These are phyloP conservation scores for Cornus controversa DNA, from an alignment of 148 eudicot genomes.

Conservation along the genomic window DNA sequence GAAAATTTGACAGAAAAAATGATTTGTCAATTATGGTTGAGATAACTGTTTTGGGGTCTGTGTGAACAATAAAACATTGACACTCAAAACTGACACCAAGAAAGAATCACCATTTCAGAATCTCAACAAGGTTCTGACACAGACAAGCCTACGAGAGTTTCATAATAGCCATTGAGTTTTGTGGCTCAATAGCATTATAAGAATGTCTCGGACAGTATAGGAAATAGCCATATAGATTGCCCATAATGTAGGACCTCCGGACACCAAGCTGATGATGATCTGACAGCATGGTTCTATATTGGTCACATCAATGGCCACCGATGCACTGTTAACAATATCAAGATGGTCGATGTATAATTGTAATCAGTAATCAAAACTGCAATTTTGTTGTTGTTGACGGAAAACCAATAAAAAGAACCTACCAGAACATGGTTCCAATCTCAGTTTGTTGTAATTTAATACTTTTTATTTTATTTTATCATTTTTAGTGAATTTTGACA, in stretches of 20 bases:
- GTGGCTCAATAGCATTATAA: background rate
- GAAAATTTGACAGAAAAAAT: constrained; percentile 11
- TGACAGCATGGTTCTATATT: background rate
- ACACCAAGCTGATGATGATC: background rate
- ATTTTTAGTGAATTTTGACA: no score
- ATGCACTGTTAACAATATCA: no score
- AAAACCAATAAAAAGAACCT: no score
- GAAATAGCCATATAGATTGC: background rate
- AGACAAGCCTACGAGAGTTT: background rate
- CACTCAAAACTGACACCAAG: background rate
- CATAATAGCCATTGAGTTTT: background rate
- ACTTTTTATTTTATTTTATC: no score
- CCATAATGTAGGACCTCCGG: background rate
- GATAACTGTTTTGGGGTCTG: background rate
- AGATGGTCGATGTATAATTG: no score
- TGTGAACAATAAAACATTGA: background rate
- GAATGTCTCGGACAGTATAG: background rate
- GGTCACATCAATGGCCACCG: no score
- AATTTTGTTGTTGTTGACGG: no score
- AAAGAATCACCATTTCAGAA: background rate
- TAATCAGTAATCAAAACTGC: no score
- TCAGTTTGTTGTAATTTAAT: no score
- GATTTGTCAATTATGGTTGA: background rate
- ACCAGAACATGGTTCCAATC: no score
- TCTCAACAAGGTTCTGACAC: background rate